These are phyloP conservation scores for Scopulariopsis brevicaulis DNA, from an alignment of 2,329 filamentous ascomycete species.

Conservation along the genomic window DNA sequence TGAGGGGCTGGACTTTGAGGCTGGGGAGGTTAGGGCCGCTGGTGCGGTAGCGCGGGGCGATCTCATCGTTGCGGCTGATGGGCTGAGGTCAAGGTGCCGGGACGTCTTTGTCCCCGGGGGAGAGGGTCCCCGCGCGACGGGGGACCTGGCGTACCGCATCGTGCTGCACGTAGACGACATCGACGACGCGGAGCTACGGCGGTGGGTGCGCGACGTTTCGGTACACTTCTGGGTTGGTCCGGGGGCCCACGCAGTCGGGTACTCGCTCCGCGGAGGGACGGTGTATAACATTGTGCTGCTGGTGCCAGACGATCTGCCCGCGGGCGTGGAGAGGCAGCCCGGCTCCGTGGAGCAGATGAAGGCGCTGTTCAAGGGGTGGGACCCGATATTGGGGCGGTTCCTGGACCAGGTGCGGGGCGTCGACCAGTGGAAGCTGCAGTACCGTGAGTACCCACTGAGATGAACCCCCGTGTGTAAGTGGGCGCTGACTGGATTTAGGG, in stretches of 20 bases:
- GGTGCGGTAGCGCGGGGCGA: conserved; percentile 28
- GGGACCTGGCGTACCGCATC: conserved; percentile 5
- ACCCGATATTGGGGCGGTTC: conserved; percentile 39
- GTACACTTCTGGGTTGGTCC: conserved; percentile 30
- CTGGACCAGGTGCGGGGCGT: conserved; percentile 41
- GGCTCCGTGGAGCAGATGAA: conserved; percentile 51
- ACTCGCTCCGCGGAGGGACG: conserved; percentile 2
- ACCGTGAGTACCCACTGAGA: conserved; percentile 17
- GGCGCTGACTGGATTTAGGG: conserved; percentile 15
- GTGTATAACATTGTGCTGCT: conserved; percentile 6
- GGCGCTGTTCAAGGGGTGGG: conserved; percentile 49
- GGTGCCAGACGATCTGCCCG: conserved; percentile 48
- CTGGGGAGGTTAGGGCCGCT: conserved; percentile 22
- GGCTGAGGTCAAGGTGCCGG: conserved; percentile 27
- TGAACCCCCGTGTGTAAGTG: background rate
- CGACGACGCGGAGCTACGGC: background rate
- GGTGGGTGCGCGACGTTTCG: conserved; percentile 31
- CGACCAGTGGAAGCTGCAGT: conserved; percentile 61
- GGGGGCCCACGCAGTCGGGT: conserved; percentile 2
- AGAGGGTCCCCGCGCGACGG: conserved; percentile 34
- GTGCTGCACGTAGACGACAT: conserved; percentile 2
- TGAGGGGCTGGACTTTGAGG: conserved; percentile 32
- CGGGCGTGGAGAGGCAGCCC: conserved; percentile 34
- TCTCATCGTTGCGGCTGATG: conserved; percentile 37
- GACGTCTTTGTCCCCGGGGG: conserved; percentile 26